Percentiles rank a stretch among this genome's conserved stretches.
Conservation (phyloP, 179 eudicot genomes). For the Silene coronaria region DNA sequence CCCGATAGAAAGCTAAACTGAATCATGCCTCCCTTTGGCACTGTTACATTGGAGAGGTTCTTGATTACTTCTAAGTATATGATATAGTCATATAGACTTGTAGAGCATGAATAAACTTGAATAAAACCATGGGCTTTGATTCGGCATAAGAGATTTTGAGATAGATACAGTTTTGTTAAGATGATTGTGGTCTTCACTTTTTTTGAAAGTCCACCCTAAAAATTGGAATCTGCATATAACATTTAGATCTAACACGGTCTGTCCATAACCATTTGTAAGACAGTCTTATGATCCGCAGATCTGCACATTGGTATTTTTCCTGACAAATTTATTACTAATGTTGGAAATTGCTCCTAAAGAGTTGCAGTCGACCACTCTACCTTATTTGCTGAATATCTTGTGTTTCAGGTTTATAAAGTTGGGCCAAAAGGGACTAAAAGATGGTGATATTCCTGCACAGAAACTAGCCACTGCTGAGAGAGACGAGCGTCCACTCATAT, state of each 20-base stretch:
- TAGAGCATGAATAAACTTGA: background rate
- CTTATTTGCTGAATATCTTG: background rate
- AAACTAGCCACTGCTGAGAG: constrained; percentile 45
- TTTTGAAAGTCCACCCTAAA: background rate
- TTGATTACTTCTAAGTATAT: too few relatives aligned
- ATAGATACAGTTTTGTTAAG: constrained; percentile 1
- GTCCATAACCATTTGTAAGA: constrained; percentile 5
- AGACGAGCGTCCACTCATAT: constrained; percentile 71
- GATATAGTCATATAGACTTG: too few relatives aligned
- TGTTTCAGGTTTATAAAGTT: constrained; percentile 60
- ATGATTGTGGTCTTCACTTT: background rate
- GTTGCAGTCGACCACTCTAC: background rate
- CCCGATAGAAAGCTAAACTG: background rate
- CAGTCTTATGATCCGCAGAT: background rate
- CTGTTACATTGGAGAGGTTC: too few relatives aligned
- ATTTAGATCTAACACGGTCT: background rate
- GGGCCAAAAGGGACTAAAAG: constrained; percentile 34
- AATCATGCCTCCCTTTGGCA: background rate
- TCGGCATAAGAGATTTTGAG: background rate
- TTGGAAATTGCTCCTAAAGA: background rate
- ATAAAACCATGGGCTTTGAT: background rate
- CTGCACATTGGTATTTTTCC: background rate
- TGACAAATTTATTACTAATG: background rate
- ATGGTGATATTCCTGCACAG: constrained; percentile 29
- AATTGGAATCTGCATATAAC: background rate